Evolutionary conservation across 805 yeast genomes (phyloP).

Genomic region (Wickerhamomyces xylosicus): DNA sequence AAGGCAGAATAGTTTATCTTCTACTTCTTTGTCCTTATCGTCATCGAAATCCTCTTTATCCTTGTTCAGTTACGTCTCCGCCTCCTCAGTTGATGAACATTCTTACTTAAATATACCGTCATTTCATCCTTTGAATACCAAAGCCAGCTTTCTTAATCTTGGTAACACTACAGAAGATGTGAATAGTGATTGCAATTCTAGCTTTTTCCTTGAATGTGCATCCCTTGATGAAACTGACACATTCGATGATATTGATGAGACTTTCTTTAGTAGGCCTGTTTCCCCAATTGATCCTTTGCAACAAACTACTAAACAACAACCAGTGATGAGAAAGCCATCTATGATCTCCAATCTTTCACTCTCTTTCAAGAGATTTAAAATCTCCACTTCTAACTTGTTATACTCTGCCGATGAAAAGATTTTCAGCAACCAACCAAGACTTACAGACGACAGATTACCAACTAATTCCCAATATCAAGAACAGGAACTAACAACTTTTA

Average conservation of each 20-base stretch:
- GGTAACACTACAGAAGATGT: background rate
- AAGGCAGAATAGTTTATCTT: background rate
- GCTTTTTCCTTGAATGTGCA: background rate
- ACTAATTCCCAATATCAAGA: slow-evolving; percentile 2
- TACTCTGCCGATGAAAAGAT: slow-evolving; percentile 12
- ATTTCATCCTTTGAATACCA: background rate
- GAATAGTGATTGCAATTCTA: background rate
- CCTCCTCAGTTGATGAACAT: background rate
- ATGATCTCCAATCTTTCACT: slow-evolving; percentile 14
- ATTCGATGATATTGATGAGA: slow-evolving; percentile 5
- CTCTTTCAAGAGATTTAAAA: slow-evolving; percentile 12
- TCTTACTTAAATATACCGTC: background rate
- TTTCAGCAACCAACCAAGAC: slow-evolving; percentile 18
- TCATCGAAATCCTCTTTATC: background rate
- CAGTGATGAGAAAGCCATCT: slow-evolving; percentile 5
- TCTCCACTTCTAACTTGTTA: slow-evolving; percentile 5
- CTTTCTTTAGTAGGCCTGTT: slow-evolving; percentile 1
- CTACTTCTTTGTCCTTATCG: background rate
- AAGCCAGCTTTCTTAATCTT: background rate
- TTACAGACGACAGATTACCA: slow-evolving; percentile 17
- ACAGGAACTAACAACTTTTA: slow-evolving; percentile 18
- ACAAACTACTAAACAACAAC: slow-evolving; percentile 1
- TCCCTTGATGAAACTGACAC: background rate
- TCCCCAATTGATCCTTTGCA: slow-evolving; percentile 5
- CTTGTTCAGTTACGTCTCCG: background rate